These are phyloP conservation scores for Saccharomyces uvarum DNA, from an alignment of 1,139 yeast species.

Conservation along the genomic window DNA sequence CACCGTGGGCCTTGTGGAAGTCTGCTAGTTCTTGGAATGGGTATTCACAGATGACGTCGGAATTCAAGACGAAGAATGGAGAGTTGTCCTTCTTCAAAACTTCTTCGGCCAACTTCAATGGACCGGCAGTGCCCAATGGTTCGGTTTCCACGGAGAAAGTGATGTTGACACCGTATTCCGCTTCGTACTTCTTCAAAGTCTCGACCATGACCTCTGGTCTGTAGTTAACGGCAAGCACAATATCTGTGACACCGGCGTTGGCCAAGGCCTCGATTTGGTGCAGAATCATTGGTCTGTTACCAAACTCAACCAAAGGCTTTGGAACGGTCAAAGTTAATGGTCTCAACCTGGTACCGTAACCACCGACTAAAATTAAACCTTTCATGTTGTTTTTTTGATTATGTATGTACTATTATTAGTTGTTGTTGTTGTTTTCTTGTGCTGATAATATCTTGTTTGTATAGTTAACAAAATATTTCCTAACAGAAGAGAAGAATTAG, in stretches of 20 bases:
- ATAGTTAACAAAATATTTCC: neutral
- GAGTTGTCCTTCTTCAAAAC: slow-evolving; percentile 88
- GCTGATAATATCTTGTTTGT: neutral
- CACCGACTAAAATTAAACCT: slow-evolving; percentile 98
- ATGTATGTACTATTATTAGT: slow-evolving; percentile 1
- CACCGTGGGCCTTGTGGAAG: slow-evolving; percentile 95
- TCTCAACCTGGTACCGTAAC: slow-evolving; percentile 99
- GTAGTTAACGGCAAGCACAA: slow-evolving; percentile 97
- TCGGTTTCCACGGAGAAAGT: slow-evolving; percentile 98
- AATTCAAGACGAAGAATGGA: slow-evolving; percentile 95
- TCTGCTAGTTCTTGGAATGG: slow-evolving; percentile 88
- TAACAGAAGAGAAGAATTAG: neutral
- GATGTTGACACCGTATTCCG: slow-evolving; percentile 87
- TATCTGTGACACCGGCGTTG: slow-evolving; percentile 97
- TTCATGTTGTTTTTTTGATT: slow-evolving; percentile 51
- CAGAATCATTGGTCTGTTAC: slow-evolving; percentile 93
- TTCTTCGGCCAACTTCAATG: slow-evolving; percentile 92
- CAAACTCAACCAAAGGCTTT: slow-evolving; percentile 97
- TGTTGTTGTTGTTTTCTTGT: neutral
- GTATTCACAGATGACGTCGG: slow-evolving; percentile 97
- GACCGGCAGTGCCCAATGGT: slow-evolving; percentile 99
- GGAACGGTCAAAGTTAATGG: slow-evolving; percentile 95
- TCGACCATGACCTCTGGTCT: slow-evolving; percentile 99
- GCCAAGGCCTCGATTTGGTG: slow-evolving; percentile 98
- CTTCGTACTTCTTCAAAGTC: slow-evolving; percentile 87